These are phyloP conservation scores for Psophocarpus tetragonolobus DNA, from an alignment of 306 rosid species.

Conservation along the genomic window DNA sequence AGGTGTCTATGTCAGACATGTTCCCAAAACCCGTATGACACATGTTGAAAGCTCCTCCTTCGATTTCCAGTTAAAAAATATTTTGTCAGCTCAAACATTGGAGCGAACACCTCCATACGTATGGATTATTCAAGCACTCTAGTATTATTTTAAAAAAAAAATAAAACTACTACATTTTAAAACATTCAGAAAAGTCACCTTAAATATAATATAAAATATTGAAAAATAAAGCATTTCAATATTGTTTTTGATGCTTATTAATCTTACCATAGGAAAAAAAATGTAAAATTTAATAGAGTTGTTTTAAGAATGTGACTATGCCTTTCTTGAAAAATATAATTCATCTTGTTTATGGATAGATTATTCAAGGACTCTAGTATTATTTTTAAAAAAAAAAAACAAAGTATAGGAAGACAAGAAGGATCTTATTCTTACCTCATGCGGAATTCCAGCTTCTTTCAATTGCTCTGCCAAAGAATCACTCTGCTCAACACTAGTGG, in stretches of 20 bases:
- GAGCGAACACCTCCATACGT: background rate
- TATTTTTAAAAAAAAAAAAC: background rate
- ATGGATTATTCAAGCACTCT: background rate
- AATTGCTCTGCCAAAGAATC: conserved; percentile 83
- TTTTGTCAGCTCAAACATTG: background rate
- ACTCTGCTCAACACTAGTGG: conserved; percentile 98
- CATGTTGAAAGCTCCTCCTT: background rate
- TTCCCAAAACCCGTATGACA: background rate
- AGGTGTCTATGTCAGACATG: background rate
- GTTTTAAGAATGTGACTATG: background rate
- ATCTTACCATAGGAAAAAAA: background rate
- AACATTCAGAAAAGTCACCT: background rate
- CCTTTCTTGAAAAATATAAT: background rate
- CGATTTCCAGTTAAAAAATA: background rate
- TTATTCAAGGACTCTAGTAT: background rate
- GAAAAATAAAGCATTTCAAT: background rate
- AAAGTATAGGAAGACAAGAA: background rate
- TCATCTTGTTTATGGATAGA: background rate
- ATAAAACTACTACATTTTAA: background rate
- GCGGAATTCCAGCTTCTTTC: conserved; percentile 85
- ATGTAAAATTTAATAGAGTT: background rate
- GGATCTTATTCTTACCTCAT: conserved; percentile 75
- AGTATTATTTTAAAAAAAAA: background rate
- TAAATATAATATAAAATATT: background rate
- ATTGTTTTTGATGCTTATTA: background rate